Percentiles rank a stretch among this genome's conserved stretches.
Conservation (phyloP, 1,284 basidiomycete species). For the Rhodofomes roseus region DNA sequence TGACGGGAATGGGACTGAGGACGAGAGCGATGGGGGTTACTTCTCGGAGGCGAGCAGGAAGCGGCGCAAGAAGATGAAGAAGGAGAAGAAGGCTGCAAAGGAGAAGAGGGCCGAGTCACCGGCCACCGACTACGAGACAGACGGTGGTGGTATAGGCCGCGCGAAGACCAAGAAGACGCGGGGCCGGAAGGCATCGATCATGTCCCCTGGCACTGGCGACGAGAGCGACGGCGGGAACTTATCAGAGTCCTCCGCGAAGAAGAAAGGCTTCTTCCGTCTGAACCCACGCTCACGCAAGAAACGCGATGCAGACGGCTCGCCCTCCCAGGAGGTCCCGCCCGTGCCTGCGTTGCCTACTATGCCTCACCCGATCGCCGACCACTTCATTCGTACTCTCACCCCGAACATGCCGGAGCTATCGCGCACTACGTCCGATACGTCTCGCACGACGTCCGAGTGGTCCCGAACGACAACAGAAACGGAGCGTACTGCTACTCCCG, state of each 20-base stretch:
- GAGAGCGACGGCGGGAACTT: conserved; percentile 39
- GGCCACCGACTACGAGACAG: conserved; percentile 34
- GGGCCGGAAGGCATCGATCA: conserved; percentile 20
- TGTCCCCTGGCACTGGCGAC: conserved; percentile 25
- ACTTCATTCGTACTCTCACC: conserved; percentile 36
- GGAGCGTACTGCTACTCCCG: conserved; percentile 21
- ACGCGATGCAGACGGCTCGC: conserved; percentile 19
- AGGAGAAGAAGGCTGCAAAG: conserved; percentile 23
- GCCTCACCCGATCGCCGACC: conserved; percentile 47
- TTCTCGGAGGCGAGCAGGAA: conserved; percentile 27
- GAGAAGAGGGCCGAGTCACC: conserved; percentile 30
- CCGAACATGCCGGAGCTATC: conserved; percentile 9
- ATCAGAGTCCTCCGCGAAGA: conserved; percentile 31
- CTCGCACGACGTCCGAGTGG: background rate
- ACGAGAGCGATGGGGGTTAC: conserved; percentile 32
- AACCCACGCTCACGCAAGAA: conserved; percentile 29
- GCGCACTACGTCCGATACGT: background rate
- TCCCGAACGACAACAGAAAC: background rate
- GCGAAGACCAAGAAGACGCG: conserved; percentile 12
- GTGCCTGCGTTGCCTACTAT: conserved; percentile 27
- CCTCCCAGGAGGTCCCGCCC: conserved; percentile 31
- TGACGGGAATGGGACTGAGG: conserved; percentile 20
- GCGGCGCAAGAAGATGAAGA: conserved; percentile 26
- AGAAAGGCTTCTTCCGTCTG: conserved; percentile 31
- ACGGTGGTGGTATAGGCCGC: conserved; percentile 18